phyloP scores from a whole-genome alignment of 2,329 filamentous ascomycete species.

The Tolypocladium tropicale region DNA sequence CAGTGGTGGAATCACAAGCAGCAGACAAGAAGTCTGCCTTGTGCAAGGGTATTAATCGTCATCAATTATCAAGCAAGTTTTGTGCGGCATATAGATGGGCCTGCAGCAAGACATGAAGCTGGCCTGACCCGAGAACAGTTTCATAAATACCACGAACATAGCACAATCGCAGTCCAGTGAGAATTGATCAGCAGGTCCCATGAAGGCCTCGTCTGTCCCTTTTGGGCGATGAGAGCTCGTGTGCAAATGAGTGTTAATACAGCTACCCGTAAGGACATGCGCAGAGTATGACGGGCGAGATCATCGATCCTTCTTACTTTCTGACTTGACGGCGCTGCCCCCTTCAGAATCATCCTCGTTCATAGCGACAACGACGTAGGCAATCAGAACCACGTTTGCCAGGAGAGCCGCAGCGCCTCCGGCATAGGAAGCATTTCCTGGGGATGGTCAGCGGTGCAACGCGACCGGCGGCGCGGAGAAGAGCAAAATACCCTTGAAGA shows the following conservation, averaged over 20 bases:
- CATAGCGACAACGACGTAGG: constrained; percentile 88
- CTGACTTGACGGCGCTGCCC: constrained; percentile 29
- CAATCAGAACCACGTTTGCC: constrained; percentile 82
- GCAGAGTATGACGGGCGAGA: neutral
- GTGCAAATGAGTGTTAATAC: neutral
- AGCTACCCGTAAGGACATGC: neutral
- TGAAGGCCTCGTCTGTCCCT: neutral
- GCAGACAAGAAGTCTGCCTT: constrained; percentile 1
- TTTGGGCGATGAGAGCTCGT: neutral
- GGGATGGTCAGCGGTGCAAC: constrained; percentile 4
- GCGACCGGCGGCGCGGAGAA: neutral
- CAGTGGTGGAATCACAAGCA: neutral
- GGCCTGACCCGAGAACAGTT: constrained; percentile 2
- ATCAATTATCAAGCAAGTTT: constrained; percentile 10
- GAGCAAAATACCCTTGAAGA: constrained; percentile 60
- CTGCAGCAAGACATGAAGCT: constrained; percentile 1
- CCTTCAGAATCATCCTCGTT: constrained; percentile 61
- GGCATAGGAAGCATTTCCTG: constrained; percentile 82
- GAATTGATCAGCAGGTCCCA: neutral
- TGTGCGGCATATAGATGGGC: constrained; percentile 10
- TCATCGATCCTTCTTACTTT: constrained; percentile 40
- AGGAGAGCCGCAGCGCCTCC: constrained; percentile 78
- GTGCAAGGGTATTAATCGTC: constrained; percentile 8
- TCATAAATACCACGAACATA: constrained; percentile 7
- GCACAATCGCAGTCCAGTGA: neutral